A percentile compares a stretch with the other conserved stretches of the same genome.
phyloP scores from a whole-genome alignment of 2,329 filamentous ascomycete genomes.

The Alternaria novae-zelandiae region DNA sequence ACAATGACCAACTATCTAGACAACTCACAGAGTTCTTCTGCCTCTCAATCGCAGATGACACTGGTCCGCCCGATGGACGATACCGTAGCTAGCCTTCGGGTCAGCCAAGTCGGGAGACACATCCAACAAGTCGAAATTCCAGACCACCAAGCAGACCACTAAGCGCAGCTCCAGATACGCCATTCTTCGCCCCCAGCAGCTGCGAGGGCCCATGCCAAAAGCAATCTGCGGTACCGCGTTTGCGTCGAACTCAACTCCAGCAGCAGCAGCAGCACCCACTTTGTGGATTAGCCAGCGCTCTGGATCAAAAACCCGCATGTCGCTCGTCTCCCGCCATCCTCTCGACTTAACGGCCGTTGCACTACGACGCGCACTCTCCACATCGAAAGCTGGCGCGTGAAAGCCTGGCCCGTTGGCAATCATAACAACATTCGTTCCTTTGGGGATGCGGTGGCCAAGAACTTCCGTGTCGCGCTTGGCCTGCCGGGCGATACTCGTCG shows the following conservation, averaged over 20 bases:
- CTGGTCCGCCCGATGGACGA: neutral
- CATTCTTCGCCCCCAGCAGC: constrained; percentile 12
- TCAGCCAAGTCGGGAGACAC: neutral
- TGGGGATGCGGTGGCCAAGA: constrained; percentile 50
- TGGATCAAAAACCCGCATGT: constrained; percentile 5
- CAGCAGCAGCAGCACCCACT: neutral
- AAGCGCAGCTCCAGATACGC: constrained; percentile 16
- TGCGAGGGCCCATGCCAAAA: constrained; percentile 11
- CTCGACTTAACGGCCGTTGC: neutral
- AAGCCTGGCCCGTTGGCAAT: constrained; percentile 33
- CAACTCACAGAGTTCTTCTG: neutral
- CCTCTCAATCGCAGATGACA: neutral
- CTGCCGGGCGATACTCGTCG: constrained; percentile 39
- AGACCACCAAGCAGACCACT: constrained; percentile 9
- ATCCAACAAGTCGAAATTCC: constrained; percentile 8
- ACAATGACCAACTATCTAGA: neutral
- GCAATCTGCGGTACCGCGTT: constrained; percentile 4
- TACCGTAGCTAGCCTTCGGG: neutral
- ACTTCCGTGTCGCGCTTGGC: constrained; percentile 50
- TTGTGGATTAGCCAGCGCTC: constrained; percentile 6
- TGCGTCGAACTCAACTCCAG: neutral
- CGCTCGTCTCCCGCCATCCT: neutral
- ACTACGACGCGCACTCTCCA: neutral
- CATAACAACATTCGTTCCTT: constrained; percentile 47
- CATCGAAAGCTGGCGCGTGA: neutral